Evolutionary conservation across 805 yeast genomes (phyloP), one percentile per base, ranked within the genome.

Genomic region (Monosporozyma siamensis): DNA sequence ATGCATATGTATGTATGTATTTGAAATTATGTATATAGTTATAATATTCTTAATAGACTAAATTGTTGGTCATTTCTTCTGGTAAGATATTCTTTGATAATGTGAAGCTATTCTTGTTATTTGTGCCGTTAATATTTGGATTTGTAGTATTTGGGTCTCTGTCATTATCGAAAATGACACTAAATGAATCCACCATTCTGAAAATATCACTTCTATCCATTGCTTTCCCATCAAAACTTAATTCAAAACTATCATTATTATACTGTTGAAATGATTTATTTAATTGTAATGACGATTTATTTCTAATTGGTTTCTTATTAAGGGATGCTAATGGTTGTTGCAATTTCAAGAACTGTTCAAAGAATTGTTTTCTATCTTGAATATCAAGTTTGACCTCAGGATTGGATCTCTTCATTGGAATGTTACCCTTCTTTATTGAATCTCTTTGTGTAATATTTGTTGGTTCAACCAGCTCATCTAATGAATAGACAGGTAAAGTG

Each of bases 191-290:
- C 4, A 68, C 69, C 50, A 68, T 54, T 36, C 65, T 61, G 32
- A 67, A 65, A 11, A 67, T 49, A 50, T 68, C 73, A 44, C 65
- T 65, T 41, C 61, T 62, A 50, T 67, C 68, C 61, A 68, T 55
- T 2, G 72, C 73, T 45, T 68, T 68, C 8, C 73, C 73, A 48
- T 68, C 73, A 44, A 68, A 68, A 52, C 71, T 66, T 40, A 68
- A 45, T 20, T 68, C 73, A 55, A 66, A 63, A 40, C 57, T 55
- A 26, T 59, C 62, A 35, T 58, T 54, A 18, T 32, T 20, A 31
- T 40, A 9, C 15, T 45, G 26, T 23, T 23, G 38, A 17, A 22
- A 34, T 12, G 38, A 34, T 22, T 22, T 34, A 9, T 22, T 34
- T 11, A 34, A 34, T 34, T 34, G 27, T 34, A 21, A 21, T n/a